These are phyloP conservation scores for Sphagnum tenellum DNA, from an alignment of 225 moss, liverwort and hornwort species.

Conservation along the genomic window DNA sequence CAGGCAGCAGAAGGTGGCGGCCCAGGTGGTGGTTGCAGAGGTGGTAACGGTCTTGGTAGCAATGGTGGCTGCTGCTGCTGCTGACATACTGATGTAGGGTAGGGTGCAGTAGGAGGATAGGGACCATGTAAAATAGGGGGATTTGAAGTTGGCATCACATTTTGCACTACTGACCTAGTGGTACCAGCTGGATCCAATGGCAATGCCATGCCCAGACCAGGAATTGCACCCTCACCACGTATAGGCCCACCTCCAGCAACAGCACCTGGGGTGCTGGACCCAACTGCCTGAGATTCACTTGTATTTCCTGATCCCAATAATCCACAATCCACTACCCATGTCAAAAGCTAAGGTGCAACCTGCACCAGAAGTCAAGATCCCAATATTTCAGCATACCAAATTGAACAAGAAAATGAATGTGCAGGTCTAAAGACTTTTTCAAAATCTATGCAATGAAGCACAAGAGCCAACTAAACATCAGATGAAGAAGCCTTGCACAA, in stretches of 20 bases:
- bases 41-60: conserved; percentile 14
- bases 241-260: conserved; percentile 49
- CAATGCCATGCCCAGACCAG: conserved; percentile 94
- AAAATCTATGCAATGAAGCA: no score
- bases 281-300: conserved; percentile 45
- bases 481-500: no score
- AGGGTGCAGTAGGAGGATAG: conserved; percentile 61
- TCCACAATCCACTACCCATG: neutral
- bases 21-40: conserved; percentile 20
- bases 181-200: conserved; percentile 49
- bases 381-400: no score
- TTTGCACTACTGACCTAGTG: conserved; percentile 28
- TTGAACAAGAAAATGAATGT: no score
- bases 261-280: conserved; percentile 57
- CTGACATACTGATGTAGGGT: conserved; percentile 42
- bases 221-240: conserved; percentile 81
- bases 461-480: no score
- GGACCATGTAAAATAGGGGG: conserved; percentile 27
- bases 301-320: conserved; percentile 26
- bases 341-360: no score
- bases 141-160: conserved; percentile 24
- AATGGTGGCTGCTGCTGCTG: conserved; percentile 35
- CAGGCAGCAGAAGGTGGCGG: conserved; percentile 48
- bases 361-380: no score
- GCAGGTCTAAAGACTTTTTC: no score